phyloP scores from a whole-genome alignment of 148 eudicot species.

The Simmondsia chinensis region DNA sequence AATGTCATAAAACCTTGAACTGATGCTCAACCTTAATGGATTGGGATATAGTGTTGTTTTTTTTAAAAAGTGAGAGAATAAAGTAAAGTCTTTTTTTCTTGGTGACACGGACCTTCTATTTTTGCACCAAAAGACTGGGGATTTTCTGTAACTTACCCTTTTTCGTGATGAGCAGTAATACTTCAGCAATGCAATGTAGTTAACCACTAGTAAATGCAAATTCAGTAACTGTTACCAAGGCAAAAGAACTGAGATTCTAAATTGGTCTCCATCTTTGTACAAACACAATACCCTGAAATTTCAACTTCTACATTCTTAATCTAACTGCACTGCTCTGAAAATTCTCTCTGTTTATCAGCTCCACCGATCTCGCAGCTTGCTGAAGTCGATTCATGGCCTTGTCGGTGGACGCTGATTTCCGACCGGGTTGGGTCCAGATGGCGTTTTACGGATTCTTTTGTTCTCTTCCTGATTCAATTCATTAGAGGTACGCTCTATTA shows the following conservation, averaged over 20 bases:
- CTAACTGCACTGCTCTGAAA: constrained; percentile 8
- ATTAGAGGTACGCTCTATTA: too few species aligned
- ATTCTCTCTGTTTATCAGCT: constrained; percentile 11
- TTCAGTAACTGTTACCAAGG: background rate
- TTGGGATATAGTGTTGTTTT: too few species aligned
- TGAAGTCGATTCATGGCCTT: constrained; percentile 27
- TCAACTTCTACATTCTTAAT: constrained; percentile 4
- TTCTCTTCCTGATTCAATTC: constrained; percentile 25
- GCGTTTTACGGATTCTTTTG: constrained; percentile 32
- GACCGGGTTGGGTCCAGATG: constrained; percentile 59
- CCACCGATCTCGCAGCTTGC: constrained; percentile 11
- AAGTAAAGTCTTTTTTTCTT: too few species aligned
- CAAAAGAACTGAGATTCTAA: constrained; percentile 2
- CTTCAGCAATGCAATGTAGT: background rate
- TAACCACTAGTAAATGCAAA: constrained; percentile 3
- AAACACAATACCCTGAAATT: constrained; percentile 20
- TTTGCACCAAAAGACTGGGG: too few species aligned
- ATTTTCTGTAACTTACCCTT: too few species aligned
- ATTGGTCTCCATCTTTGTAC: constrained; percentile 23
- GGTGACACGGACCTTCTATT: too few species aligned
- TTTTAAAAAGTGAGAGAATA: too few species aligned
- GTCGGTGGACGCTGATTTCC: constrained; percentile 51
- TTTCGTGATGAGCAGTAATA: too few species aligned
- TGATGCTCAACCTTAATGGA: too few species aligned
- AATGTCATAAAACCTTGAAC: too few species aligned